Conservation (phyloP, 352 stramenopile species). For the Globisporangium viniferum region DNA sequence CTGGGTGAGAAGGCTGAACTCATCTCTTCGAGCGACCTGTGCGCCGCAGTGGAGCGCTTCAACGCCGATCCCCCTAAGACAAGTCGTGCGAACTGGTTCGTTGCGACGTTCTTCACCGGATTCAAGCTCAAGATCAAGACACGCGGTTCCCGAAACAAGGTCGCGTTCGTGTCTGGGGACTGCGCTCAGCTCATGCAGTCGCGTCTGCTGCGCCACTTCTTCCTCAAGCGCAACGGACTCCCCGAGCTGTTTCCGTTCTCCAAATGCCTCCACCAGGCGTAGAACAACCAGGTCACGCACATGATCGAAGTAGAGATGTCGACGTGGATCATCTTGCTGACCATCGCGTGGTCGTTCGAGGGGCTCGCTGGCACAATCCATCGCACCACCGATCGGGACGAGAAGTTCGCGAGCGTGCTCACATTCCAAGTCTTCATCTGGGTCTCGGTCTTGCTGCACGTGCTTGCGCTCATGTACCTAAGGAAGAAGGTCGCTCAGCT, state of each 20-base stretch:
- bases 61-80: background rate
- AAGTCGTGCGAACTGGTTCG: background rate
- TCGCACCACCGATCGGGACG: conserved; percentile 7
- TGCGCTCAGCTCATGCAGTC: conserved; percentile 24
- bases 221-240: conserved; percentile 35
- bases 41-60: background rate
- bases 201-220: conserved; percentile 43
- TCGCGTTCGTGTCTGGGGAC: background rate
- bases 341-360: conserved; percentile 42
- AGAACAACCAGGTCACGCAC: conserved; percentile 75
- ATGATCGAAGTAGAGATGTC: conserved; percentile 75
- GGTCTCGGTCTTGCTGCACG: conserved; percentile 33
- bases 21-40: conserved; percentile 9
- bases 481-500: conserved; percentile 23
- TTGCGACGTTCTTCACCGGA: background rate
- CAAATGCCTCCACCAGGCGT: conserved; percentile 67
- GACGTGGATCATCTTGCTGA: conserved; percentile 56
- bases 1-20: conserved; percentile 36
- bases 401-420: conserved; percentile 29
- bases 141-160: background rate
- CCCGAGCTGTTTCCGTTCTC: conserved; percentile 60
- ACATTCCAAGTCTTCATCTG: conserved; percentile 33
- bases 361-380: conserved; percentile 12
- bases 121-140: conserved; percentile 1
- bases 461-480: conserved; percentile 38